phyloP scores from a whole-genome alignment of 177 flowering plant species.

The Telopea speciosissima region DNA sequence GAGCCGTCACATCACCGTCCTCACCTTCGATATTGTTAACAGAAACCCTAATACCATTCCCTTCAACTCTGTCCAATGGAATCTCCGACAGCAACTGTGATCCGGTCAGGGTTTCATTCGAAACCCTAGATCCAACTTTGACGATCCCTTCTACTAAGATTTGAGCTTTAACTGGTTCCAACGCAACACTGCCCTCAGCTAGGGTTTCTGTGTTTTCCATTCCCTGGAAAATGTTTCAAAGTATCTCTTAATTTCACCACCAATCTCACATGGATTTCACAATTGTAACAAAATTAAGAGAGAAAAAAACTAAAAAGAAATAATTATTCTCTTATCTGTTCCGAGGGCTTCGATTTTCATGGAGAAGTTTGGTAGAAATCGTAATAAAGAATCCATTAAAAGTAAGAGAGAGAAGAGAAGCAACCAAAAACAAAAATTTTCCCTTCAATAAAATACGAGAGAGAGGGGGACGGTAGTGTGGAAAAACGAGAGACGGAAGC shows the following conservation, averaged over 20 bases:
- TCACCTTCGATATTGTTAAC: too few relatives aligned
- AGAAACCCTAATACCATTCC: slow-evolving; percentile 14
- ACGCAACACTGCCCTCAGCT: slow-evolving; percentile 9
- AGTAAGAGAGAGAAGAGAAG: too few relatives aligned
- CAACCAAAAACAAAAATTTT: neutral
- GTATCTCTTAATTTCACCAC: neutral
- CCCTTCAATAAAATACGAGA: neutral
- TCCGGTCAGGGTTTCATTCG: slow-evolving; percentile 9
- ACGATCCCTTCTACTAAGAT: slow-evolving; percentile 19
- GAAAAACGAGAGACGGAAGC: too few relatives aligned
- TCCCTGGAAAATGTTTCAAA: neutral
- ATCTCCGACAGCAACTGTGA: slow-evolving; percentile 8
- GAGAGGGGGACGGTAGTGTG: too few relatives aligned
- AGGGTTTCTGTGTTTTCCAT: slow-evolving; percentile 35
- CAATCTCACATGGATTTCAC: slow-evolving; percentile 5
- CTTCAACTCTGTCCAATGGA: slow-evolving; percentile 1
- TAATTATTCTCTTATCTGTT: neutral
- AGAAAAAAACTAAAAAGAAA: too few relatives aligned
- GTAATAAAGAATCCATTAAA: neutral
- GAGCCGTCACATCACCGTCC: too few relatives aligned
- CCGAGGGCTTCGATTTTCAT: neutral
- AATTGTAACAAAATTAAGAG: slow-evolving; percentile 10
- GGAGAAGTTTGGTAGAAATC: neutral
- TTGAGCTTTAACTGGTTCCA: slow-evolving; percentile 3
- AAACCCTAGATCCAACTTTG: slow-evolving; percentile 14